Conservation (phyloP, 495 filamentous ascomycete species). For the Aspergillus steynii region DNA sequence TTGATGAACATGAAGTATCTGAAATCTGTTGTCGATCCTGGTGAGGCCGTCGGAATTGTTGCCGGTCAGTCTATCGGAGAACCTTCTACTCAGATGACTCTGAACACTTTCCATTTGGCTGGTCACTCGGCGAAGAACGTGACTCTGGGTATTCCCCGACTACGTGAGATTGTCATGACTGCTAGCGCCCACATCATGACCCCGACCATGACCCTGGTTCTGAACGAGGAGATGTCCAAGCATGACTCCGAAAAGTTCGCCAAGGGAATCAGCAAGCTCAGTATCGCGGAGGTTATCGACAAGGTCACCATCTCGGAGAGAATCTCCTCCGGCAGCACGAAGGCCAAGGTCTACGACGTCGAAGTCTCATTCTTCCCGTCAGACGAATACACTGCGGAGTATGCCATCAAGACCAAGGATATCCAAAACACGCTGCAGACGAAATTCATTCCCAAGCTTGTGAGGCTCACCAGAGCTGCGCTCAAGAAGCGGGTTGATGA, state of each 20-base stretch:
- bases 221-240: constrained; percentile 70
- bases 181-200: constrained; percentile 85
- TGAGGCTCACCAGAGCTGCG: constrained; percentile 67
- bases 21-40: constrained; percentile 89
- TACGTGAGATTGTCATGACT: constrained; percentile 98
- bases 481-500: constrained; percentile 73
- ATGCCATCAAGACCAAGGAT: constrained; percentile 76
- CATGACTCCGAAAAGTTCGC: constrained; percentile 76
- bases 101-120: constrained; percentile 99
- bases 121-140: constrained; percentile 99
- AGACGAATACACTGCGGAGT: constrained; percentile 78
- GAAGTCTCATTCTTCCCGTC: constrained; percentile 79
- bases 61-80: constrained; percentile 96
- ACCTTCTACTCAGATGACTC: constrained; percentile 98
- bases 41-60: constrained; percentile 96
- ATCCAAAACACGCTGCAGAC: constrained; percentile 76
- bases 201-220: constrained; percentile 83
- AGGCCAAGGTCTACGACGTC: constrained; percentile 83
- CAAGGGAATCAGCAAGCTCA: constrained; percentile 88
- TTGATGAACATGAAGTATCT: constrained; percentile 90
- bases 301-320: constrained; percentile 76
- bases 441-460: constrained; percentile 72
- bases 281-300: constrained; percentile 82
- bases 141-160: constrained; percentile 94
- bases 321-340: constrained; percentile 62